These are phyloP conservation scores for Cytospora schulzeri DNA, from an alignment of 2,329 filamentous ascomycete species.

Conservation along the genomic window DNA sequence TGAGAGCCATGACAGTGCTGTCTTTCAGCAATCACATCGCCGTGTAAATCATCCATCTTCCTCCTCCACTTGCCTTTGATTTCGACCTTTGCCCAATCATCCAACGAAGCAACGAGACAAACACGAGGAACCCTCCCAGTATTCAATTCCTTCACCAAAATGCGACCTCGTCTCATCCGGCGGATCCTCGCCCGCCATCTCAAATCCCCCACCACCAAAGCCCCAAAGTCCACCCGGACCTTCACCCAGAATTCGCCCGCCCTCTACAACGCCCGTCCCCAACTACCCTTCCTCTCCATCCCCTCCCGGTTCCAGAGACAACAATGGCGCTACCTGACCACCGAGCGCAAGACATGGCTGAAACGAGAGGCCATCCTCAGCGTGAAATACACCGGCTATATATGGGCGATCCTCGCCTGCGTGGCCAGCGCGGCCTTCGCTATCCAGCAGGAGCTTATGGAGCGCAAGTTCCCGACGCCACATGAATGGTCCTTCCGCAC, in stretches of 20 bases:
- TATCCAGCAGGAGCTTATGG: conserved; percentile 72
- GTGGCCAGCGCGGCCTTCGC: conserved; percentile 64
- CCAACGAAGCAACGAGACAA: not conserved
- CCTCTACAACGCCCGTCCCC: conserved; percentile 43
- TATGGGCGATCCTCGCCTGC: conserved; percentile 66
- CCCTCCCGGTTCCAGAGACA: conserved; percentile 43
- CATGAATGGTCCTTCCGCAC: conserved; percentile 77
- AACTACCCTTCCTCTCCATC: conserved; percentile 54
- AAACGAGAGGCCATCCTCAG: conserved; percentile 71
- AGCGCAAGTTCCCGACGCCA: conserved; percentile 78
- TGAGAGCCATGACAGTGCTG: not conserved
- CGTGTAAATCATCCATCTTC: not conserved
- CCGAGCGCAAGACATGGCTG: conserved; percentile 71
- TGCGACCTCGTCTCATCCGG: conserved; percentile 46
- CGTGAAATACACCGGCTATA: conserved; percentile 65
- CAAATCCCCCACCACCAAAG: conserved; percentile 21
- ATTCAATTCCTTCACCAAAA: conserved; percentile 26
- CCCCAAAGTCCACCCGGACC: conserved; percentile 35
- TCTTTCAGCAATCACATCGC: not conserved
- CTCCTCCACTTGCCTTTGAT: not conserved
- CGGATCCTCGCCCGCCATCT: conserved; percentile 35
- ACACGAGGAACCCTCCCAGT: not conserved
- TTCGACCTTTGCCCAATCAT: not conserved
- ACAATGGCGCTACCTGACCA: conserved; percentile 74
- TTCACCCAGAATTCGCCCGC: conserved; percentile 63